Conservation (phyloP, 495 filamentous ascomycete genomes). For the Penicillium paxilli region DNA sequence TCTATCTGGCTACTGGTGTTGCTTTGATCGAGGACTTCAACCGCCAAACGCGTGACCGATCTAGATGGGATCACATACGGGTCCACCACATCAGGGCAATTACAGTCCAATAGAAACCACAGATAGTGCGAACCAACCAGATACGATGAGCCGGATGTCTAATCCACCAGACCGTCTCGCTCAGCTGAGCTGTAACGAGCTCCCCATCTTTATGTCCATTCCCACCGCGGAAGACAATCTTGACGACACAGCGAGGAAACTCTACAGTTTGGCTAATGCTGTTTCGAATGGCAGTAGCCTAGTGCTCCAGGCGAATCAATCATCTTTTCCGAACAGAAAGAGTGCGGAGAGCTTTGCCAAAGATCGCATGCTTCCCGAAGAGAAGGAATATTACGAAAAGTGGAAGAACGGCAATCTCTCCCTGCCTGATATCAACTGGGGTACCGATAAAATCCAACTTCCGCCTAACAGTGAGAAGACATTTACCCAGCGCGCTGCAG, state of each 20-base stretch:
- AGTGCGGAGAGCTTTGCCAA: slow-evolving; percentile 19
- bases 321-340: slow-evolving; percentile 4
- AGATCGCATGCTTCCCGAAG: slow-evolving; percentile 18
- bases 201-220: slow-evolving; percentile 18
- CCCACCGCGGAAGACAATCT: slow-evolving; percentile 23
- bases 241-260: slow-evolving; percentile 21
- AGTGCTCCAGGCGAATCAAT: slow-evolving; percentile 16
- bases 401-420: slow-evolving; percentile 17
- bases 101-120: not conserved
- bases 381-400: slow-evolving; percentile 18
- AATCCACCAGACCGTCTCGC: not conserved
- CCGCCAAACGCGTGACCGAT: not conserved
- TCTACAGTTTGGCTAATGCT: slow-evolving; percentile 20
- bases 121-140: not conserved
- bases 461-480: slow-evolving; percentile 16
- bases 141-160: not conserved
- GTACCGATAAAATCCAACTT: slow-evolving; percentile 9
- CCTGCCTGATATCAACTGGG: slow-evolving; percentile 26
- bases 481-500: slow-evolving; percentile 24
- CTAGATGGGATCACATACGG: not conserved
- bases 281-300: slow-evolving; percentile 20
- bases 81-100: not conserved
- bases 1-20: too few species aligned
- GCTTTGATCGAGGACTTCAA: too few species aligned
- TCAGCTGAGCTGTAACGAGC: not conserved